Base-by-base conservation (phyloP, 768 basidiomycete genomes). In the Lactifluus volemus region DNA sequence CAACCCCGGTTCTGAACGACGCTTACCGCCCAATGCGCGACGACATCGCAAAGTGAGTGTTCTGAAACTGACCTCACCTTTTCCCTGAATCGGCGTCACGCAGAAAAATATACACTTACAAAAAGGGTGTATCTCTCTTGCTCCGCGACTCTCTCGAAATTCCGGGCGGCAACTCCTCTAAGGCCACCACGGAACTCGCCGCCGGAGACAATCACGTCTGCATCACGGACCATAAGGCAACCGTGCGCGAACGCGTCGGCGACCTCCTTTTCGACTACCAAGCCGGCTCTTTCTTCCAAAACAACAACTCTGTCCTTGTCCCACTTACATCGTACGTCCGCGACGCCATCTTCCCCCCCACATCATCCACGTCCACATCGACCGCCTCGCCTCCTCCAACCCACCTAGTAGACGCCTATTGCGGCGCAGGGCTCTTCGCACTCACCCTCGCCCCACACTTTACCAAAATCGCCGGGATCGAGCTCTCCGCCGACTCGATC, bases 341-440 rank as follows among this genome's bases (percentile, higher is more conserved):
- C 48, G 81, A 86, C 32, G 84, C 88, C 55, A 84, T 94, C 67
- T 84, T 85, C 67, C 74, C 69, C 17, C 55, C 68, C 15, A 62
- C 48, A 53, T 66, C 39, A 25, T 25, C 25, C 25, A 54, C 52
- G 29, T 55, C 55, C 11, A 2, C 49, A 9, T 44, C 48, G 36
- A 30, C 5, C 25, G 25, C 25, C 58, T 10, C 32, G 21, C 17
- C 56, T 4, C 63, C 57, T 7, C 84, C 84, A 1, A 93, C 89
- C 0, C 94, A 96, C 73, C 86, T 98, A 49, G 92, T 99, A 34
- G 96, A 99, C 70, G 85, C 95, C 2, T 96, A 96, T 73, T 98
- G 93, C 70, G 93, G 93, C 47, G 83, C 85, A 14, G 93, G 93
- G 4, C 81, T 95, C 55, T 95, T 96, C 72, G 84, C 89, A 3